Base-by-base conservation (phyloP, 1,284 basidiomycete genomes). In the Naganishia liquefaciens region DNA sequence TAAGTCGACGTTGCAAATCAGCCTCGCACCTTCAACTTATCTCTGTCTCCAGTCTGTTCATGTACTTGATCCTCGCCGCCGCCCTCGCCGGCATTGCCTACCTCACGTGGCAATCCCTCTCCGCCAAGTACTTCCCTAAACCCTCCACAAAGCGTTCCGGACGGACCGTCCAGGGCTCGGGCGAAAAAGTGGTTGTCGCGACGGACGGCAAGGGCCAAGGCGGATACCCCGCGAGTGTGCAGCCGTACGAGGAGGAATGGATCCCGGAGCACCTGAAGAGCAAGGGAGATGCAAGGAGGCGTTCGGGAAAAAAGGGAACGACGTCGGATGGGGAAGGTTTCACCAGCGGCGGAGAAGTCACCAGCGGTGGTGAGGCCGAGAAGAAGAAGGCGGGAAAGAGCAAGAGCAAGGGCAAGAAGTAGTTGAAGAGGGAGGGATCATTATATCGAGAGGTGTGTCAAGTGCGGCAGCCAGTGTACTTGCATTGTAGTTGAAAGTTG, bases 221-320 rank as follows among this genome's bases (percentile, higher is more conserved):
- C 11, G 57, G 57, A 13, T 76, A 77, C 61, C 87, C 87, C 40
- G 84, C 86, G 23, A 46, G 30, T 11, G 84, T 87, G 5, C 85
- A 86, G 65, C 87, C 86, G 57, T 93, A 93, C 72, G 86, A 91
- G 73, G 90, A 93, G 75, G 91, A 93, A 73, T 94, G 91, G 91
- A 93, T 94, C 72, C 91, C 91, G 19, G 88, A 87, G 70, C 90
- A 93, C 72, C 80, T 92, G 69, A 88, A 85, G 80, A 88, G 64
- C 61, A 47, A 37, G 13, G 50, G 46, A 3, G 52, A 50, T 49
- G 33, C 53, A 9, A 68, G 70, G 54, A 54, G 62, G 52, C 67
- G 63, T 54, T 73, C 89, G 77, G 68, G 80, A 42, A 88, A 85
- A 77, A 72, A 68, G 64, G 74, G 78, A 23, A 66, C 62, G 5